phyloP scores from a whole-genome alignment of 2,329 filamentous ascomycete genomes.

The Epichloe gansuensis region DNA sequence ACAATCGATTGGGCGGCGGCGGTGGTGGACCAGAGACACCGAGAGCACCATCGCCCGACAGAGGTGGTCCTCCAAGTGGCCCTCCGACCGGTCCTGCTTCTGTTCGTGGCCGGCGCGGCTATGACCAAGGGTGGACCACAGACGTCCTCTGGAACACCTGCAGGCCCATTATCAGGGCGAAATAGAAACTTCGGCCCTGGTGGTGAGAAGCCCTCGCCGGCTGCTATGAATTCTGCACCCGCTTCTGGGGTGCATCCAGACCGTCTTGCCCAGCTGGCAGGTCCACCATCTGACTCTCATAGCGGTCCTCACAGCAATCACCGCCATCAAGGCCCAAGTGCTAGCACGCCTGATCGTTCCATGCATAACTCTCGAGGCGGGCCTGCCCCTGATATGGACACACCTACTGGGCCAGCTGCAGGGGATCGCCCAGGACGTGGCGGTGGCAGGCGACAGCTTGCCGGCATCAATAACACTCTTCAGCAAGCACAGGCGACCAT shows the following conservation, averaged over 20 bases:
- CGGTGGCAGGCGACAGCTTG: conserved; percentile 41
- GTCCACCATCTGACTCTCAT: conserved; percentile 18
- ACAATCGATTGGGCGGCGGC: conserved; percentile 27
- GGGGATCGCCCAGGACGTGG: conserved; percentile 23
- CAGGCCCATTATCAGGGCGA: conserved; percentile 27
- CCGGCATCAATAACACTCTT: conserved; percentile 47
- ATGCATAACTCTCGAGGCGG: conserved; percentile 10
- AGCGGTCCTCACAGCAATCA: conserved; percentile 17
- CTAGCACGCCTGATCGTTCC: conserved; percentile 15
- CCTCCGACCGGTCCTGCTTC: conserved; percentile 43
- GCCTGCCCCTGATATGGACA: conserved; percentile 16
- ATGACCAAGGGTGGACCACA: conserved; percentile 23
- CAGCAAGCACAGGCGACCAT: conserved; percentile 36
- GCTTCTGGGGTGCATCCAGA: conserved; percentile 35
- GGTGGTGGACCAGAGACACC: conserved; percentile 24
- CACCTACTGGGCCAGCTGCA: conserved; percentile 24
- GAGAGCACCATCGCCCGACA: conserved; percentile 34
- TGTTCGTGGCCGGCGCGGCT: conserved; percentile 33
- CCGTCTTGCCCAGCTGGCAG: conserved; percentile 34
- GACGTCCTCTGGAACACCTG: conserved; percentile 17
- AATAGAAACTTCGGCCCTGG: conserved; percentile 24
- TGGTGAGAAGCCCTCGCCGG: conserved; percentile 13
- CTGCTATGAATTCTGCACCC: conserved; percentile 13
- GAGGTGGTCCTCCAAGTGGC: conserved; percentile 33
- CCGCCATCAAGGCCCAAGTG: conserved; percentile 14